Base-by-base conservation (phyloP, 192 early-diverging fungal genomes). In the Paraglomus brasilianum region DNA sequence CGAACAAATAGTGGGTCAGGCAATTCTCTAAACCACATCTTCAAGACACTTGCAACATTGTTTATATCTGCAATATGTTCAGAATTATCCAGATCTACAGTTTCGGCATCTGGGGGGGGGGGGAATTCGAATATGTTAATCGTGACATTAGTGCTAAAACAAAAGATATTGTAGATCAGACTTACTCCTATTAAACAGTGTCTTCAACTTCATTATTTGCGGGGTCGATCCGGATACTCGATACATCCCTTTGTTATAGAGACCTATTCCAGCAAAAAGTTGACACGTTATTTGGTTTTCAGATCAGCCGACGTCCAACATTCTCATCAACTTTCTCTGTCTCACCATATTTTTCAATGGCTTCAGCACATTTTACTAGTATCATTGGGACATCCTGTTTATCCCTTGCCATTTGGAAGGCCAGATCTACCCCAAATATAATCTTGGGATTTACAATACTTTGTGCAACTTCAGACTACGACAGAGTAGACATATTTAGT, bases 11-110 rank as follows among this genome's bases (percentile, higher is more conserved):
- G 77, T 1, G 93, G 89, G 46, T 94, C 93, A 5, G 95, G 92
- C n/a, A 99, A 76, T 75, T 97, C 95, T 38, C 97, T 84, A 75
- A 99, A 91, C 84, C 91, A 99, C 53, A 95, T 81, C 74, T 99
- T 99, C 4, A 99, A 76, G 24, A 92, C 88, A 55, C 93, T 86
- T 21, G 93, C 78, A 8, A 96, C 80, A 63, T 87, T 90, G 75
- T 94, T 91, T 43, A 99, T 86, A 70, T 97, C 94, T 4, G 75
- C 65, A 21, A 80, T 77, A 40, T 83, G 77, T 19, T 87, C 83
- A 48, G 85, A 86, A 43, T 75, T 72, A 8, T 81, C 81, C 50
- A 95, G 66, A 69, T 92, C 83, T 0, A 91, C 87, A 10, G 81
- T 70, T 30, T 87, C 81, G 5, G 84, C 83, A 53, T 91, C 90